Percentiles rank a stretch among this genome's conserved stretches.
These are phyloP conservation scores for Nicotiana tomentosiformis DNA, from an alignment of 257 asterid species.

Conservation along the genomic window DNA sequence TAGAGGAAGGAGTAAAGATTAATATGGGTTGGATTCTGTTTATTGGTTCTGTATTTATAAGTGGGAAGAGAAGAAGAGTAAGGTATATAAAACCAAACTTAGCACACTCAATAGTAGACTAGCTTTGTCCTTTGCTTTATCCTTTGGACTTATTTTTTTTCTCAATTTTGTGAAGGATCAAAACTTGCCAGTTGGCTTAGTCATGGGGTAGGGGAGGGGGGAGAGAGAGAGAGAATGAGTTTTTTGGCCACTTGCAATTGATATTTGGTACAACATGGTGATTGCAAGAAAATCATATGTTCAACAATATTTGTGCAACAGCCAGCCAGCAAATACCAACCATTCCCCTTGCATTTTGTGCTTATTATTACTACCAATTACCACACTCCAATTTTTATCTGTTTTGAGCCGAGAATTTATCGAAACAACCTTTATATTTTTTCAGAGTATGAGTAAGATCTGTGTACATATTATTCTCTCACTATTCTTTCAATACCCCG, in stretches of 20 bases:
- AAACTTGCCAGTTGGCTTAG: slow-evolving; percentile 65
- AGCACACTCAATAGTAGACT: slow-evolving; percentile 47
- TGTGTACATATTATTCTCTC: no score
- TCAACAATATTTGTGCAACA: slow-evolving; percentile 15
- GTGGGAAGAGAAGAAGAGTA: slow-evolving; percentile 15
- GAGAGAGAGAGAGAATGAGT: neutral
- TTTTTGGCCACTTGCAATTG: slow-evolving; percentile 25
- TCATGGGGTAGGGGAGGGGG: slow-evolving; percentile 14
- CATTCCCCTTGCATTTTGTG: neutral
- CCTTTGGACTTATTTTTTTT: slow-evolving; percentile 33
- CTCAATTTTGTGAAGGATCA: slow-evolving; percentile 55
- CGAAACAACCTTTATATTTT: no score
- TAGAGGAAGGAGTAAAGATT: neutral
- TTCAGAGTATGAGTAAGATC: no score
- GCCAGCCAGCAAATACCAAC: slow-evolving; percentile 15
- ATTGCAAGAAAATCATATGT: slow-evolving; percentile 9
- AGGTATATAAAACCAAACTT: slow-evolving; percentile 34
- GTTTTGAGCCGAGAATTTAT: no score
- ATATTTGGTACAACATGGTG: slow-evolving; percentile 29
- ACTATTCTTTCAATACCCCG: no score
- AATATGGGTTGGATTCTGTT: slow-evolving; percentile 9
- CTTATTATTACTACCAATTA: neutral
- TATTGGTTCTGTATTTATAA: slow-evolving; percentile 34
- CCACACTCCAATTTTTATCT: neutral
- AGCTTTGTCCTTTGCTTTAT: slow-evolving; percentile 54